phyloP scores from a whole-genome alignment of 108 stramenopile genomes.

The Nitzschia inconspicua region DNA sequence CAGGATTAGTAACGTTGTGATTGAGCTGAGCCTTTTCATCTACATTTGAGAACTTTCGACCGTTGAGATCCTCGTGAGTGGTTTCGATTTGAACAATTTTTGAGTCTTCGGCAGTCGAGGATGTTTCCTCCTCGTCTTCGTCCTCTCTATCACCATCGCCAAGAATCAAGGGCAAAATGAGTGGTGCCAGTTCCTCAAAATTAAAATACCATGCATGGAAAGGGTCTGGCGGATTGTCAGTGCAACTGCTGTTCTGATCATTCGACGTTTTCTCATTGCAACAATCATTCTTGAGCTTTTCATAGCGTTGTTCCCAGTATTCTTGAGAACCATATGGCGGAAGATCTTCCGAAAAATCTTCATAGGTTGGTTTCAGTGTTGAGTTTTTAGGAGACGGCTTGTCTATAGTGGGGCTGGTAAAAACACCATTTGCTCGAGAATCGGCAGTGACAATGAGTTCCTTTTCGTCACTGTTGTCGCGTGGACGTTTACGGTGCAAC shows the following conservation, averaged over 20 bases:
- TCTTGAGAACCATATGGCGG: conserved; percentile 67
- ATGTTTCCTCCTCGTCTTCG: conserved; percentile 10
- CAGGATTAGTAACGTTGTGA: conserved; percentile 6
- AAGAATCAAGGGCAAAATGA: conserved; percentile 66
- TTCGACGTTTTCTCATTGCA: neutral
- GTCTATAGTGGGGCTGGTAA: too few relatives aligned
- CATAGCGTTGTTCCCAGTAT: conserved; percentile 79
- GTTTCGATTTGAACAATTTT: too few relatives aligned
- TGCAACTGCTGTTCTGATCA: conserved; percentile 4
- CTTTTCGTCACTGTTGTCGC: too few relatives aligned
- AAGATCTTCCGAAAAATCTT: neutral
- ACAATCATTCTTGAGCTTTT: neutral
- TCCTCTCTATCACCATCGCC: conserved; percentile 23
- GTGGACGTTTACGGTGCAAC: neutral
- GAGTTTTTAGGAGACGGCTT: too few relatives aligned
- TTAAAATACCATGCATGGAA: conserved; percentile 84
- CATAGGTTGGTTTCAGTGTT: neutral
- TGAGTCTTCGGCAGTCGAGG: too few relatives aligned
- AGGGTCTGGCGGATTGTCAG: conserved; percentile 41
- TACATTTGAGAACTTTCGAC: too few relatives aligned
- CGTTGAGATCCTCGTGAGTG: too few relatives aligned
- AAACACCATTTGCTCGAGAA: too few relatives aligned
- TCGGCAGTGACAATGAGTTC: too few relatives aligned
- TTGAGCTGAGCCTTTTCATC: conserved; percentile 1
- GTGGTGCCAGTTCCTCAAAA: conserved; percentile 67